Evolutionary conservation across 2,329 filamentous ascomycete species (phyloP), one percentile per base, ranked within the genome.

Genomic region (Exophiala sp.): DNA sequence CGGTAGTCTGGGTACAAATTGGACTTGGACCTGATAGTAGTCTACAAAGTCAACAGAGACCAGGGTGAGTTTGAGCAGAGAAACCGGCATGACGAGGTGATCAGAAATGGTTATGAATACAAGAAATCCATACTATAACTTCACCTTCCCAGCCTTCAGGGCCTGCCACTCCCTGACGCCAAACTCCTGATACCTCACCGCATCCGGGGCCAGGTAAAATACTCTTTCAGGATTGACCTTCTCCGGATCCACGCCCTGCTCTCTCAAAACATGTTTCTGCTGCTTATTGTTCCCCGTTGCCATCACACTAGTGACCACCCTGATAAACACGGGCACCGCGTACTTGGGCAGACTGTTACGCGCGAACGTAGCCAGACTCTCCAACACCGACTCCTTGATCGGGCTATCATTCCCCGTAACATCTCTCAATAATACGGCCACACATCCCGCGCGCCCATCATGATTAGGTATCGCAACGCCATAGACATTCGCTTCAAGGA

Each of bases 271-370:
- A 59, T 87, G 82, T 71, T 96, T 96, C 72, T 91, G 87, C 73
- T 95, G 88, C 77, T 96, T 96, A 65, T 90, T 88, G 44, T 90
- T 96, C 0, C 90, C 89, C 3, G 91, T 95, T 1, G 83, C 78
- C 64, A 87, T 82, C 61, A 83, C 78, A 21, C 80, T 78, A 21
- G 72, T 75, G 6, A 85, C 79, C 5, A 91, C 71, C 10, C 91
- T 78, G 44, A 96, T 68, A 71, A 95, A 96, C 1, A 94, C 63
- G 0, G 91, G 91, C 3, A 85, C 79, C 0, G 90, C 89, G 65
- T 88, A 95, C 45, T 78, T 79, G 0, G 91, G 90, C 21, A 95
- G 74, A 59, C 75, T 81, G 33, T 87, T 69, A 1, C 80, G 55
- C 7, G 54, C 47, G 29, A 51, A 61, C 2, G 56, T 54, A 16